These are phyloP conservation scores for Jackrogersella minutella DNA, from an alignment of 495 filamentous ascomycete species.

Conservation along the genomic window DNA sequence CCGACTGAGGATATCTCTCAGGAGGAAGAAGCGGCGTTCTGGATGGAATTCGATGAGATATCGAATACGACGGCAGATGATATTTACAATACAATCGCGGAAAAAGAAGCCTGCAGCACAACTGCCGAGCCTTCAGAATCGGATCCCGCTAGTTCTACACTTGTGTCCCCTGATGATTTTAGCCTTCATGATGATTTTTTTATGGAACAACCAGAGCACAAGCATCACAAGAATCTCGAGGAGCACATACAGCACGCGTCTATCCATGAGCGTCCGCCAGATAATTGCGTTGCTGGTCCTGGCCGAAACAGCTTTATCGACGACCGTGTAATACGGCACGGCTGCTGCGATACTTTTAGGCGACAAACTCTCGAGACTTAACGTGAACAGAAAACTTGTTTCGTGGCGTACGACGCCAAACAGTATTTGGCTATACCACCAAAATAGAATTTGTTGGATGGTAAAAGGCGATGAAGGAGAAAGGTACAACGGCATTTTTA, in stretches of 20 bases:
- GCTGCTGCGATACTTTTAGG: neutral
- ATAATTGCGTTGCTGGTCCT: neutral
- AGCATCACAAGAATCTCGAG: too few relatives aligned
- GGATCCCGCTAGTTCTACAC: too few relatives aligned
- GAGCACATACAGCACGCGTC: neutral
- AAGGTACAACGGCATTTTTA: neutral
- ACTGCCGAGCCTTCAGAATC: too few relatives aligned
- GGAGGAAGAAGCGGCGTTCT: neutral
- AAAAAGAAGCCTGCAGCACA: neutral
- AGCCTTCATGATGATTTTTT: neutral
- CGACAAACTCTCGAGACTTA: neutral
- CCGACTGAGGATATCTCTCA: neutral
- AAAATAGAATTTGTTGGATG: neutral
- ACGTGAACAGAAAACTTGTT: too few relatives aligned
- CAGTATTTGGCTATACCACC: neutral
- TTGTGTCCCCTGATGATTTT: neutral
- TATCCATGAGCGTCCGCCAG: neutral
- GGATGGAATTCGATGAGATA: neutral
- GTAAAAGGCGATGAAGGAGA: neutral
- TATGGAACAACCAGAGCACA: neutral
- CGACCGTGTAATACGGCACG: neutral
- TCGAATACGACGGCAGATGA: too few relatives aligned
- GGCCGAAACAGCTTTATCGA: neutral
- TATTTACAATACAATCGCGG: too few relatives aligned
- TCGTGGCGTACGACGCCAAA: neutral